Evolutionary conservation across 2,329 filamentous ascomycete species (phyloP), one percentile per base, ranked within the genome.

Genomic region (Amesomyces nigricolor): DNA sequence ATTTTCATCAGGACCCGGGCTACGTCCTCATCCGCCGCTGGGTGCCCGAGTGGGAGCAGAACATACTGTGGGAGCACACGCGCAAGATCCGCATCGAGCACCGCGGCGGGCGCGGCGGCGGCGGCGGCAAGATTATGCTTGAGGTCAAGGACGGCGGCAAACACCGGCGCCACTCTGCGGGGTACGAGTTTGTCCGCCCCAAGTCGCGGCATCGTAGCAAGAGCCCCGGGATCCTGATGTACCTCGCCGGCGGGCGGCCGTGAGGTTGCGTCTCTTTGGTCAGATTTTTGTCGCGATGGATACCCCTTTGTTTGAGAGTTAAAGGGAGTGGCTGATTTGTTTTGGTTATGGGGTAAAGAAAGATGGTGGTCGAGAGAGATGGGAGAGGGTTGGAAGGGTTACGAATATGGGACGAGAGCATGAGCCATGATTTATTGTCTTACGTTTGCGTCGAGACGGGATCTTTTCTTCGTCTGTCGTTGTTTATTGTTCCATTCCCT

Each of bases 21-120:
- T 91, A 82, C 63, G 75, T 91, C 53, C 70, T 91, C 57, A 87
- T 91, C 71, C 88, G 87, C 70, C 78, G 83, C 54, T 88, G 82
- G 82, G 82, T 91, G 50, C 80, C 82, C 4, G 83, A 89, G 62
- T 79, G 81, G 58, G 81, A 89, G 66, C 87, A 89, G 65, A 80
- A 89, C 56, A 74, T 82, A 54, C 78, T 90, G 47, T 91, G 88
- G 78, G 78, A 81, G 43, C 86, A 91, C 70, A 89, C 87, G 3
- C 78, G 77, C 58, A 73, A 78, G 43, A 68, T 89, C 59, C 83
- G 84, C n/a, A 35, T 63, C 35, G 44, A 59, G 47, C 56, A 47
- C 64, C 77, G 75, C 66, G 73, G 76, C 5, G 67, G 66, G 47
- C 56, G 47, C 64, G 77, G 75, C 66, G 73, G 76, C 6, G 67